Conservation (phyloP, 768 basidiomycete species). For the Rhodosporidiobolus odoratus region DNA sequence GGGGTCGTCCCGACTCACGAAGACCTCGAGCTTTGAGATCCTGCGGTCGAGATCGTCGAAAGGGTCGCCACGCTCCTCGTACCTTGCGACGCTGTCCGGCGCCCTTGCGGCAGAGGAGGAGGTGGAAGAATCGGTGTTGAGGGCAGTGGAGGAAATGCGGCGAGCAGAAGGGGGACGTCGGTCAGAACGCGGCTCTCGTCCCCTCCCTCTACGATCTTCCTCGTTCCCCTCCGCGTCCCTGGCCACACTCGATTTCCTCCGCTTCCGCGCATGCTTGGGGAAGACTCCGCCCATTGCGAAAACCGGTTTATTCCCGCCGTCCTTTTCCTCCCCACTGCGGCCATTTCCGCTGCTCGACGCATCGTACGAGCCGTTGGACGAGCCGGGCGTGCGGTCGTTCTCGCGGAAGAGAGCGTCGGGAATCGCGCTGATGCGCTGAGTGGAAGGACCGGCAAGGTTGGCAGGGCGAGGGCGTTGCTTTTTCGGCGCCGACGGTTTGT, state of each 20-base stretch:
- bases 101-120: too few species aligned
- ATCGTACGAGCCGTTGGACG: not conserved
- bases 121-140: too few species aligned
- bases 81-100: too few species aligned
- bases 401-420: not conserved
- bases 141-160: too few species aligned
- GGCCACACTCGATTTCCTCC: constrained; percentile 5
- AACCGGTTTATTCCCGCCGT: constrained; percentile 2
- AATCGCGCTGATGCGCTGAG: not conserved
- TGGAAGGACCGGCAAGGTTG: constrained; percentile 11
- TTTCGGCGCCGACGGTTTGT: not conserved
- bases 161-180: too few species aligned
- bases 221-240: constrained; percentile 4
- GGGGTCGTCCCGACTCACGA: not conserved
- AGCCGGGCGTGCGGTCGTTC: not conserved
- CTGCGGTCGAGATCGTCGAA: not conserved
- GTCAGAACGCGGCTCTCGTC: not conserved
- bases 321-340: not conserved
- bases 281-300: constrained; percentile 32
- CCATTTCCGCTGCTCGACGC: not conserved
- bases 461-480: not conserved
- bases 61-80: constrained; percentile 1
- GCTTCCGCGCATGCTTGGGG: constrained; percentile 7
- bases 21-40: not conserved
- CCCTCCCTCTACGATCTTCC: not conserved